Percentiles rank a stretch among this genome's conserved stretches.
Evolutionary conservation across 148 eudicot genomes (phyloP).

Genomic region (Rhododendron williamsianum): DNA sequence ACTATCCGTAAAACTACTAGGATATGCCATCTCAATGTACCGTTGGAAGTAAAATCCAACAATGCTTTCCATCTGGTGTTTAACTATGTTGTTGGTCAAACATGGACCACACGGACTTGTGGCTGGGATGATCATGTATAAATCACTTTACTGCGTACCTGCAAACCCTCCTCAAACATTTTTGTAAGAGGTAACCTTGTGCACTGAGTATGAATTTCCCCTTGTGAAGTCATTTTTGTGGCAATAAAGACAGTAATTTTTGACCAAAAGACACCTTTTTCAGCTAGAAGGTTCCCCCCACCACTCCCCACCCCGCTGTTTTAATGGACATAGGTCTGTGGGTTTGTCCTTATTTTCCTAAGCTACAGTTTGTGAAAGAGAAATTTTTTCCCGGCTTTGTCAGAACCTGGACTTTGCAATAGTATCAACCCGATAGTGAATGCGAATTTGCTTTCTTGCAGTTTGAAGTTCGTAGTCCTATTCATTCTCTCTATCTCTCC

Average conservation of each 20-base stretch:
- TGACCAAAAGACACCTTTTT: not conserved
- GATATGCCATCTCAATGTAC: not conserved
- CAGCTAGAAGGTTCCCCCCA: not conserved
- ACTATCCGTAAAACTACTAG: not conserved
- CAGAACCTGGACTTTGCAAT: not conserved
- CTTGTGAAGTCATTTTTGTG: not conserved
- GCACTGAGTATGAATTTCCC: not conserved
- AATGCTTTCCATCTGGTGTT: not conserved
- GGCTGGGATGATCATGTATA: not conserved
- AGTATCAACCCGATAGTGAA: not conserved
- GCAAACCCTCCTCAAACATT: not conserved
- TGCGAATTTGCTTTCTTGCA: not conserved
- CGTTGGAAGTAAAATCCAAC: not conserved
- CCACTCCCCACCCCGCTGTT: not conserved
- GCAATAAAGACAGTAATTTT: not conserved
- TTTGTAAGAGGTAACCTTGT: not conserved
- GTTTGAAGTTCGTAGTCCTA: not conserved
- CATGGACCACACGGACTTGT: not conserved
- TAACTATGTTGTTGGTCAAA: too few relatives aligned
- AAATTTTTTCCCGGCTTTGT: not conserved
- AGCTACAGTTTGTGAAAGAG: not conserved
- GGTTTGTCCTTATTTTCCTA: not conserved
- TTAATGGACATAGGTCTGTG: not conserved
- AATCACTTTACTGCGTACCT: not conserved
- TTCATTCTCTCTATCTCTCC: not conserved